Base-by-base conservation (phyloP, 1,284 basidiomycete species). In the Xanthoconium separans region DNA sequence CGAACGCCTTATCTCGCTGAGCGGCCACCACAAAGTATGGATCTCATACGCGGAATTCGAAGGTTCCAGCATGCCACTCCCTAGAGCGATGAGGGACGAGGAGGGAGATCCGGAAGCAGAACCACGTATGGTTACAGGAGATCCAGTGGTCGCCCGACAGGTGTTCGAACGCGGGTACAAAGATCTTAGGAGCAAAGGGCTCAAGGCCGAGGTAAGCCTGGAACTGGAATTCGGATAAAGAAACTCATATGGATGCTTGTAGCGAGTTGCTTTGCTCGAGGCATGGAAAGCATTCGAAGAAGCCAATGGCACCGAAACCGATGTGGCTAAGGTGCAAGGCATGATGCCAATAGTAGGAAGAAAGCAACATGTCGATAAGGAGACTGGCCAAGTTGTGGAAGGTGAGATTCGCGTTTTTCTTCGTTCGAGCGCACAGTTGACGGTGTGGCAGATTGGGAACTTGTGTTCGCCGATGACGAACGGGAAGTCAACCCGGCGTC, bases 21-120 rank as follows among this genome's bases (percentile, higher is more conserved):
- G 94, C 57, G 92, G 93, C 1, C 96, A 99, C 70, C 93, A 95
- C 73, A 99, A 99, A 75, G 88, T 91, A 12, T 92, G 89, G 89
- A 85, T 91, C 51, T 82, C 88, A 50, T 92, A 84, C 71, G 90
- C 90, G 2, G 73, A 84, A 54, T 92, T 92, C 54, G 88, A 91
- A 69, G 86, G 81, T 2, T 85, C 83, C 61, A 77, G 79, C 57
- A 91, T 84, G 50, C 84, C 86, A 8, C 62, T 87, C 15, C 80
- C 82, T 10, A 74, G 87, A 18, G 83, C 82, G 0, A 75, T 83
- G 59, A 79, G 89, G 45, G 91, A 92, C 53, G 87, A 91, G 20
- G 89, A 85, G 8, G 88, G 87, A 12, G 84, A 84, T 30, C 82
- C 83, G 18, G 80, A 83, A 61, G 73, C 67, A 15, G 84, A 86